Base-by-base conservation (phyloP, 75 land plant genomes). In the Pinus albicaulis region DNA sequence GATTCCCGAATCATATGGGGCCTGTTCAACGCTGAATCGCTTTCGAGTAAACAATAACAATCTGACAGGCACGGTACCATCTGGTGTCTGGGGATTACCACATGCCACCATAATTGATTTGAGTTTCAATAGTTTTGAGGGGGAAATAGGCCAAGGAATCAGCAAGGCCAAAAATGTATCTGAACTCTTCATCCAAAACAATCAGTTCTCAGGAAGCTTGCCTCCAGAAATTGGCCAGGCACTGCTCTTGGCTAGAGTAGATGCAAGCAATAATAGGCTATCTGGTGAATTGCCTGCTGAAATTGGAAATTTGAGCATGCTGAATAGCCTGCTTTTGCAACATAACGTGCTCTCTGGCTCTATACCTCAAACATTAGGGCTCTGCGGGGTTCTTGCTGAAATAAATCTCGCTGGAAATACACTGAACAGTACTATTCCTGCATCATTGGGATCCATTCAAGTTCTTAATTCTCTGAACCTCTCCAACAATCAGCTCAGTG, bases 271-370 rank as follows among this genome's bases (percentile, higher is more conserved):
- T 25, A 88, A 84, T 34, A 36, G 71, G 5, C 80, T 94, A 56
- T 79, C 83, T 20, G 96, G 96, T 17, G 28, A 76, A 28, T 76
- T 94, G 56, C 96, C 96, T 26, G n/a, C 62, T 13, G 81, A 79
- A 56, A 83, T 94, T 36, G 90, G 92, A 2, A 68, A 78, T 5
- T 71, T 89, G 81, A 86, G 76, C 80, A 72, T 53, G 3, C 83
- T 94, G 7, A 59, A 59, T 24, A 55, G 26, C 4, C 82, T 93
- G 16, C 55, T 79, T 71, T 75, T 89, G 61, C 63, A 90, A 41
- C 62, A 76, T 57, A 88, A 88, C 68, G 10, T 31, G 55, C 72
- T 88, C 41, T 83, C 82, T 36, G 84, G 91, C 31, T 13, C 31
- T 19, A 81, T 86, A 20, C 91, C 91, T 7, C 53, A 73, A 22